Evolutionary conservation across 768 basidiomycete genomes (phyloP).

Genomic region (Lactifluus rugatus): DNA sequence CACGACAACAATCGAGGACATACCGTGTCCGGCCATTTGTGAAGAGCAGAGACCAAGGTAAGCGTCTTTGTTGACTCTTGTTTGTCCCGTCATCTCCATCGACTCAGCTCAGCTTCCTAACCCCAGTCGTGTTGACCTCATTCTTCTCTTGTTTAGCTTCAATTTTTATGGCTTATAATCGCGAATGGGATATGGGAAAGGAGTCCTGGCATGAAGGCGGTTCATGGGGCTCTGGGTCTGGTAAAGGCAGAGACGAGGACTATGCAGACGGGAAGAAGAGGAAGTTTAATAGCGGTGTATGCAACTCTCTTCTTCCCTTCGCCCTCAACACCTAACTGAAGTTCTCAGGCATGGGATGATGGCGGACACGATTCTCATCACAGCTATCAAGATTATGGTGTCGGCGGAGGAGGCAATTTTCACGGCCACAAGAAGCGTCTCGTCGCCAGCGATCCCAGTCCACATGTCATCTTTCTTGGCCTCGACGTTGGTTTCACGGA

Average conservation of each 20-base stretch:
- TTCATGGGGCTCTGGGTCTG: constrained; percentile 33
- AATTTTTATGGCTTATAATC: constrained; percentile 33
- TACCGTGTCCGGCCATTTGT: constrained; percentile 62
- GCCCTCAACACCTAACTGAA: not conserved
- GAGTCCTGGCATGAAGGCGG: constrained; percentile 39
- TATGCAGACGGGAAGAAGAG: constrained; percentile 67
- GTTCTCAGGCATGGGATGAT: constrained; percentile 40
- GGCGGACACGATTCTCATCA: constrained; percentile 29
- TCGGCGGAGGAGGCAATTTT: constrained; percentile 6
- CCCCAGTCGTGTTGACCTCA: constrained; percentile 19
- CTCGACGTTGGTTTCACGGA: constrained; percentile 88
- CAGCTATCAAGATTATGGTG: constrained; percentile 25
- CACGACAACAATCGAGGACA: constrained; percentile 18
- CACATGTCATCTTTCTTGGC: constrained; percentile 93
- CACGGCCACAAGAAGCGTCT: constrained; percentile 59
- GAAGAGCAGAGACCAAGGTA: constrained; percentile 16
- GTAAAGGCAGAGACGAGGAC: constrained; percentile 58
- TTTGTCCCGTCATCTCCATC: constrained; percentile 19
- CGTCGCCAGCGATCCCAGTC: constrained; percentile 74
- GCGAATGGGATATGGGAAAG: constrained; percentile 84
- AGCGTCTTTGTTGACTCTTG: constrained; percentile 22
- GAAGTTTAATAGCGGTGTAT: constrained; percentile 68
- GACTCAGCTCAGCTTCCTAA: not conserved
- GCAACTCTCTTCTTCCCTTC: constrained; percentile 23
- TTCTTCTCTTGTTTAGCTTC: constrained; percentile 3